Base-by-base conservation (phyloP, 495 filamentous ascomycete species). In the Annulohypoxylon bovei region DNA sequence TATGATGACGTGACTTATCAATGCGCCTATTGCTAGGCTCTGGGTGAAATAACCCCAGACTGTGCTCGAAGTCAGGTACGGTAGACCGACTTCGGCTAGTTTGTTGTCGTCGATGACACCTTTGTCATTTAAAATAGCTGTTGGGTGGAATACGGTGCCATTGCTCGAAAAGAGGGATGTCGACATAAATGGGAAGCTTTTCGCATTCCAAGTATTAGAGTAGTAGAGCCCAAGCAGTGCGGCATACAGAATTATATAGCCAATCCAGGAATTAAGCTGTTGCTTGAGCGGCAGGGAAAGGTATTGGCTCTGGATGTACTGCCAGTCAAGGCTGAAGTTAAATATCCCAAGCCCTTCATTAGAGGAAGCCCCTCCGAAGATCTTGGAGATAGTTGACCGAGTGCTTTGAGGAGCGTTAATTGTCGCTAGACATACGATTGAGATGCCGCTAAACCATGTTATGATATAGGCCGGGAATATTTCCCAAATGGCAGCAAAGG, bases 401-500 rank as follows among this genome's bases (percentile, higher is more conserved):
- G 65, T 68, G 8, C 9, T 49, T 32, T 50, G 11, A 7, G 65
- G 58, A 11, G 76, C 80, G 67, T 84, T 75, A 53, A 83, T 78
- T 3, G 81, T 77, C 8, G 87, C 88, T 5, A 90, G 77, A 64
- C 87, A 89, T 66, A 86, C 84, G 32, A 90, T 83, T 0, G 83
- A 86, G 28, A 90, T 70, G 6, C 84, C 84, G 33, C 81, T 84
- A 4, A 89, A 79, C 77, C 83, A 81, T 0, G 85, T 79, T 28
- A 85, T 80, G 16, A 89, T 85, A 62, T 85, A 89, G 16, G 84
- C 82, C 0, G 87, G 87, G 40, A 89, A 77, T n/a, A 85, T 80
- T 67, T 88, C 85, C 71, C 81, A 90, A 2, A 83, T 33, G 46
- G 79, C 78, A 40, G 82, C 75, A 53, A 78, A 75, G 1, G 39